A percentile compares a stretch with the other conserved stretches of the same genome.
phyloP scores from a whole-genome alignment of 2,329 filamentous ascomycete genomes.

The Monilinia fructicola region DNA sequence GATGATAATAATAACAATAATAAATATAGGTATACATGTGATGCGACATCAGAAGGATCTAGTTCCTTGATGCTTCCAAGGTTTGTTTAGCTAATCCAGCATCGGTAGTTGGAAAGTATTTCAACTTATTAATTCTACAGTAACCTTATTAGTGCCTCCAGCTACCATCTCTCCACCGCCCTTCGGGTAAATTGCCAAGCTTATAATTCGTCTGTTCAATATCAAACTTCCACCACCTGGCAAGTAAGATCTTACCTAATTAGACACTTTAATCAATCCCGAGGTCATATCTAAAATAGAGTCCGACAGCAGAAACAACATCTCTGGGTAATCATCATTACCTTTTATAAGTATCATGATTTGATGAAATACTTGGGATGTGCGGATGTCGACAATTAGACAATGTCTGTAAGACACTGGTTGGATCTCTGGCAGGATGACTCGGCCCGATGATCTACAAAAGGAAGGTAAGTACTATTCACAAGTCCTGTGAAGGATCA shows the following conservation, averaged over 20 bases:
- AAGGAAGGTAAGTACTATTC: slow-evolving; percentile 7
- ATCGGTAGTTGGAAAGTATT: slow-evolving; percentile 4
- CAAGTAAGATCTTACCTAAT: too few relatives aligned
- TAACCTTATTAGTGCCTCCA: too few relatives aligned
- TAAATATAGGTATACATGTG: not conserved
- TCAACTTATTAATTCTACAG: not conserved
- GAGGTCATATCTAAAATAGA: too few relatives aligned
- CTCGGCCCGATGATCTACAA: slow-evolving; percentile 12
- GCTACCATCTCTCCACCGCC: not conserved
- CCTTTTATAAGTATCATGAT: not conserved
- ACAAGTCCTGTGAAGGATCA: not conserved
- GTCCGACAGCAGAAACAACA: too few relatives aligned
- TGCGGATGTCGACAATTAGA: not conserved
- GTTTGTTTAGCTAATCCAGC: not conserved
- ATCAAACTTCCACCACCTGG: not conserved
- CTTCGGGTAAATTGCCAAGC: not conserved
- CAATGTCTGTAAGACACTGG: not conserved
- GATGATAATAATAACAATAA: too few relatives aligned
- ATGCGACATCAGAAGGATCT: slow-evolving; percentile 6
- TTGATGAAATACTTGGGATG: not conserved
- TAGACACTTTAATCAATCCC: too few relatives aligned
- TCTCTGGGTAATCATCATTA: not conserved
- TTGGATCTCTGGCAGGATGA: not conserved
- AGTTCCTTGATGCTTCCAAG: not conserved
- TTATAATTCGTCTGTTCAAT: not conserved